Base-by-base conservation (phyloP, 805 yeast species). In the Candida railenensis region DNA sequence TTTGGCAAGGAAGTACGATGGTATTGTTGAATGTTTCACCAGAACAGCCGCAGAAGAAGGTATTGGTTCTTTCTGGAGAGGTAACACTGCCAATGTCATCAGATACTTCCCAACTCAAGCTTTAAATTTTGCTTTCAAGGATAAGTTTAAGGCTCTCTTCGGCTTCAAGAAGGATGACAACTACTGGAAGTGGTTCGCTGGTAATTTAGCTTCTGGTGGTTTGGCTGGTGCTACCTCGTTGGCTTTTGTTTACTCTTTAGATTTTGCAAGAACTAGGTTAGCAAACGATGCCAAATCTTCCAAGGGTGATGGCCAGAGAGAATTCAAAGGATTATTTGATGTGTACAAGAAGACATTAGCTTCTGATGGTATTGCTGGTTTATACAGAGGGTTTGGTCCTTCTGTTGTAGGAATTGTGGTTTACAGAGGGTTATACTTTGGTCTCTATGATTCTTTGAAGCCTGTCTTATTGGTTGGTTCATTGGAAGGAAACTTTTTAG, bases 121-220 rank as follows among this genome's bases (percentile, higher is more conserved):
- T 40, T 56, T 57, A 56, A 57, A 57, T 58, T 57, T 57, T 40
- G 61, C 61, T 32, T 57, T 57, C 59, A 57, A 56, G 58, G 61
- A 57, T 58, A 55, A 53, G 57, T 57, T 57, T 58, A 57, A 57
- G 59, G 52, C 52, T 53, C 52, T 57, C 57, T 57, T 57, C 55
- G 59, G 59, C 48, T 57, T 55, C 58, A 57, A 57, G 57, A 56
- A 57, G 59, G 59, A 57, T 25, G 61, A 55, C 48, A 48, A 51
- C 32, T 57, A 57, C 56, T 54, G 56, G 50, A 50, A 46, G 51
- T 57, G 61, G 61, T 54, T 57, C 41, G 59, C 58, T 50, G 61
- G 61, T 57, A 57, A 57, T 58, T 57, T 57, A 57, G 61, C 61
- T 40, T 57, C 61, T 48, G 61, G 61, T 56, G 61, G 61, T 57